phyloP scores from a whole-genome alignment of 495 filamentous ascomycete species.

The Xylaria nigripes region DNA sequence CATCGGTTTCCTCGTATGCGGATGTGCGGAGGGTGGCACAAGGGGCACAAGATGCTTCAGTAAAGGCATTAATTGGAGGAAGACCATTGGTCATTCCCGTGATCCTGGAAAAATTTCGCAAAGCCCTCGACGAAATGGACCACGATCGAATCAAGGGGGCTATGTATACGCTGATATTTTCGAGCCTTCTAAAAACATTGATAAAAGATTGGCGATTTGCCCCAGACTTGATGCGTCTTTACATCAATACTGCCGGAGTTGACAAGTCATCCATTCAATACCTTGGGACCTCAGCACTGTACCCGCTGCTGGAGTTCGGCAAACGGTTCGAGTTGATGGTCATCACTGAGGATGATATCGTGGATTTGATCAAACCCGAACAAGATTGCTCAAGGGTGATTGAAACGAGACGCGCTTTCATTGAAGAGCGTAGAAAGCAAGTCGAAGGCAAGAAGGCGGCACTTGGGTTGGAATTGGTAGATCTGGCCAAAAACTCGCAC shows the following conservation, averaged over 20 bases:
- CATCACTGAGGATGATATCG: conserved; percentile 64
- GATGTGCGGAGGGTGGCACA: conserved; percentile 93
- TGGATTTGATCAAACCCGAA: conserved; percentile 66
- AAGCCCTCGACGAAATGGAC: conserved; percentile 73
- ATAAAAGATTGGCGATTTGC: conserved; percentile 89
- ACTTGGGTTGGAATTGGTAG: conserved; percentile 71
- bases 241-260: conserved; percentile 78
- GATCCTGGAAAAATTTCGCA: conserved; percentile 67
- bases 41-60: conserved; percentile 80
- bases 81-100: conserved; percentile 81
- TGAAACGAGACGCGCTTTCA: conserved; percentile 54
- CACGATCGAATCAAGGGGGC: conserved; percentile 88
- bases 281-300: conserved; percentile 70
- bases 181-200: conserved; percentile 79
- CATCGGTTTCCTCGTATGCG: conserved; percentile 87
- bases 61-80: conserved; percentile 84
- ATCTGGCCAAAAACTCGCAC: conserved; percentile 67
- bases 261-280: conserved; percentile 93
- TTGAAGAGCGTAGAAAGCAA: conserved; percentile 60
- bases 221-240: conserved; percentile 73
- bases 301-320: conserved; percentile 85
- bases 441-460: conserved; percentile 78
- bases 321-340: conserved; percentile 78
- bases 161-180: conserved; percentile 81
- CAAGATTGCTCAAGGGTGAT: conserved; percentile 55